phyloP scores from a whole-genome alignment of 768 basidiomycete genomes.

The Cystobasidium onofrii region DNA sequence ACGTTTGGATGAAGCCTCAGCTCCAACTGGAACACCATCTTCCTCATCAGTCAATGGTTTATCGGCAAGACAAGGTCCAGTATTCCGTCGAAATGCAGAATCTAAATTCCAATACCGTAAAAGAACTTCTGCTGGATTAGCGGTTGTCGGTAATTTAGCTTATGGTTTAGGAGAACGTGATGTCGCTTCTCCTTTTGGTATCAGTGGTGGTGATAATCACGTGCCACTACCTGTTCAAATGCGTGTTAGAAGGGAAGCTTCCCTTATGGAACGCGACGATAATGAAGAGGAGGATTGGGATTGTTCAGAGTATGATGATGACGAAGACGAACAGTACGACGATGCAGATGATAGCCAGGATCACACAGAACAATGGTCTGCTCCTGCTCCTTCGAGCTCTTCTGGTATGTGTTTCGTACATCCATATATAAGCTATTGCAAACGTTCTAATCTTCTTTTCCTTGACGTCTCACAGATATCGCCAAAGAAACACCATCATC shows the following conservation, averaged over 20 bases:
- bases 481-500: background rate
- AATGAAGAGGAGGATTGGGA: conserved; percentile 20
- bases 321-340: background rate
- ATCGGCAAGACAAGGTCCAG: background rate
- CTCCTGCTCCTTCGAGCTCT: background rate
- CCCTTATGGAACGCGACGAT: background rate
- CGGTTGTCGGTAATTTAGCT: background rate
- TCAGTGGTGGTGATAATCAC: background rate
- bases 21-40: background rate
- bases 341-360: background rate
- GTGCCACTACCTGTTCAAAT: background rate
- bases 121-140: background rate
- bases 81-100: conserved; percentile 2
- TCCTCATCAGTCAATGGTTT: background rate
- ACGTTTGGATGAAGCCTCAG: background rate
- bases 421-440: background rate
- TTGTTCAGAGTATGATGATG: conserved; percentile 4
- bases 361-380: background rate
- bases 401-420: background rate
- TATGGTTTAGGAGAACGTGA: background rate
- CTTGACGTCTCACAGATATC: background rate
- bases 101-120: conserved; percentile 1
- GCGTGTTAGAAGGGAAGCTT: background rate
- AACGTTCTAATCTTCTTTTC: background rate
- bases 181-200: conserved; percentile 6